Conservation (phyloP, 176 grass and related monocot genomes). For the Triticum turgidum region DNA sequence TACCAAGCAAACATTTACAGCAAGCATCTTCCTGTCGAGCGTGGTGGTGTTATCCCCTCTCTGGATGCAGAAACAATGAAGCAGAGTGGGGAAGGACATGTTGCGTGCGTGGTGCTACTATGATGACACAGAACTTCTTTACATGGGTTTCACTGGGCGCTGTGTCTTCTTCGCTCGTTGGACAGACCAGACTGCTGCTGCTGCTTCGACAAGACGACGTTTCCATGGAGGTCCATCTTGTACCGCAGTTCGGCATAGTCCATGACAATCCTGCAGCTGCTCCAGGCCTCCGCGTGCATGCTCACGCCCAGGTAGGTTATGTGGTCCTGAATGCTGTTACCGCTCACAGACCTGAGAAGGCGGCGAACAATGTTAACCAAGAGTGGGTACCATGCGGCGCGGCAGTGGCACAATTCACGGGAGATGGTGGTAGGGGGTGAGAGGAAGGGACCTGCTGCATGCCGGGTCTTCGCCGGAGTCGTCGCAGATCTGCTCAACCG, state of each 20-base stretch:
- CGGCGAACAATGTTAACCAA: neutral
- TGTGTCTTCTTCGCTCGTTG: conserved; percentile 22
- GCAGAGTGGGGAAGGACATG: neutral
- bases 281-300: conserved; percentile 71
- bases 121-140: conserved; percentile 5
- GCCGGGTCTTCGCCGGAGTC: conserved; percentile 80
- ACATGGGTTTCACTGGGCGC: conserved; percentile 31
- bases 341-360: conserved; percentile 58
- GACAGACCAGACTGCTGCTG: conserved; percentile 12
- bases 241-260: conserved; percentile 61
- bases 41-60: neutral
- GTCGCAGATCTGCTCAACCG: conserved; percentile 65
- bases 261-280: conserved; percentile 70
- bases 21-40: conserved; percentile 19
- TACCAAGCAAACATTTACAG: conserved; percentile 33
- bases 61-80: conserved; percentile 6
- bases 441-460: conserved; percentile 61
- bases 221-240: conserved; percentile 71
- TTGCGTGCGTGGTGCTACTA: neutral
- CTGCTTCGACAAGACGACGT: conserved; percentile 63
- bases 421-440: neutral
- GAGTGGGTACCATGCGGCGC: neutral
- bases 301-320: conserved; percentile 62
- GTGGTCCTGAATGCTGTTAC: conserved; percentile 65
- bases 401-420: neutral